A percentile compares a stretch with the other conserved stretches of the same genome.
Conservation (phyloP, 306 rosid species). For the Herpetospermum pedunculosum region DNA sequence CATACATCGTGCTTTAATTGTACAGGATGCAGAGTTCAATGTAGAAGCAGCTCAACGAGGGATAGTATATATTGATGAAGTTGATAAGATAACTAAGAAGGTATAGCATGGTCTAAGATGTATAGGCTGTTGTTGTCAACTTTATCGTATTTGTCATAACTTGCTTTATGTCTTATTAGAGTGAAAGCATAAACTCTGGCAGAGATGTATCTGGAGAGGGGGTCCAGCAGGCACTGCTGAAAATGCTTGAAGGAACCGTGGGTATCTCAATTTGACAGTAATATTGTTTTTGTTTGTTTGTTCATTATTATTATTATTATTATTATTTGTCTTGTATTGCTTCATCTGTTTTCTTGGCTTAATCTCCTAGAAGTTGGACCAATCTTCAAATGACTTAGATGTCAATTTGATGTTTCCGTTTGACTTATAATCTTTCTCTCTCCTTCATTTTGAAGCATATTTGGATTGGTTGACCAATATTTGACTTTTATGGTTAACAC, state of each 20-base stretch:
- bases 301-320: too few relatives aligned
- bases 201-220: conserved; percentile 84
- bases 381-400: neutral
- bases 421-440: neutral
- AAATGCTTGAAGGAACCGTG: conserved; percentile 79
- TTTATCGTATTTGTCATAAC: neutral
- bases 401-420: neutral
- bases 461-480: neutral
- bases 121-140: neutral
- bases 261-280: conserved; percentile 13
- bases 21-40: conserved; percentile 60
- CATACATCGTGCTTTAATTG: conserved; percentile 5
- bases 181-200: conserved; percentile 40
- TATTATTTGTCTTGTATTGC: neutral
- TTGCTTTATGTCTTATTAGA: conserved; percentile 21
- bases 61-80: conserved; percentile 63
- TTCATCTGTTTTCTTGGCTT: neutral
- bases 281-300: neutral
- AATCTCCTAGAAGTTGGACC: neutral
- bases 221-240: conserved; percentile 66
- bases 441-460: neutral
- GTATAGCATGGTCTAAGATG: conserved; percentile 11
- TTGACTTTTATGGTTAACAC: neutral
- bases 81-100: conserved; percentile 67
- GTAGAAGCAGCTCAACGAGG: conserved; percentile 66